Conservation (phyloP, 257 asterid species). For the Leptodermis oblonga region DNA sequence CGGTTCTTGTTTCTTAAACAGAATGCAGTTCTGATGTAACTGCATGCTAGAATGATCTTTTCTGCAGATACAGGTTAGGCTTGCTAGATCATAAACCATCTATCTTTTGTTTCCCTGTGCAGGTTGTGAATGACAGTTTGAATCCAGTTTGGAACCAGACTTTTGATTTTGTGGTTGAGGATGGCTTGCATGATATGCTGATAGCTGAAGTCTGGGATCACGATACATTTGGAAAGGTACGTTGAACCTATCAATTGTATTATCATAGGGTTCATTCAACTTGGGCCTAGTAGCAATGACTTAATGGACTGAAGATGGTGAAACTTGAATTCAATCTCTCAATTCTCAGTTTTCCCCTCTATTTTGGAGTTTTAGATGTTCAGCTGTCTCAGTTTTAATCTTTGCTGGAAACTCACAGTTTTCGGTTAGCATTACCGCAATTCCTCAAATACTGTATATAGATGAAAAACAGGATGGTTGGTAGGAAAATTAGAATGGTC, state of each 20-base stretch:
- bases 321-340: neutral
- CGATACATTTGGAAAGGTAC: conserved; percentile 95
- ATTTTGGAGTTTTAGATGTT: neutral
- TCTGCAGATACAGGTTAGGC: neutral
- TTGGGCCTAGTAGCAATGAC: neutral
- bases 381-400: neutral
- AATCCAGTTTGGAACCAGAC: conserved; percentile 98
- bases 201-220: conserved; percentile 82
- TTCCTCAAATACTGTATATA: no score
- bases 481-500: neutral
- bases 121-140: conserved; percentile 84
- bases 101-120: neutral
- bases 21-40: neutral
- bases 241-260: neutral
- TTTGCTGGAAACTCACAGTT: neutral
- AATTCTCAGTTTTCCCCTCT: neutral
- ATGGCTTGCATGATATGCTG: conserved; percentile 95
- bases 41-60: neutral
- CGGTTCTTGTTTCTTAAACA: no score
- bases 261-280: neutral
- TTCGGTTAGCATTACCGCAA: neutral
- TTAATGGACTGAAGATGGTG: neutral
- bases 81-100: neutral
- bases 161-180: conserved; percentile 92
- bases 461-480: no score